Evolutionary conservation across 192 early-diverging fungal genomes (phyloP), one percentile per base, ranked within the genome.

Genomic region (Umbelopsis vinacea): DNA sequence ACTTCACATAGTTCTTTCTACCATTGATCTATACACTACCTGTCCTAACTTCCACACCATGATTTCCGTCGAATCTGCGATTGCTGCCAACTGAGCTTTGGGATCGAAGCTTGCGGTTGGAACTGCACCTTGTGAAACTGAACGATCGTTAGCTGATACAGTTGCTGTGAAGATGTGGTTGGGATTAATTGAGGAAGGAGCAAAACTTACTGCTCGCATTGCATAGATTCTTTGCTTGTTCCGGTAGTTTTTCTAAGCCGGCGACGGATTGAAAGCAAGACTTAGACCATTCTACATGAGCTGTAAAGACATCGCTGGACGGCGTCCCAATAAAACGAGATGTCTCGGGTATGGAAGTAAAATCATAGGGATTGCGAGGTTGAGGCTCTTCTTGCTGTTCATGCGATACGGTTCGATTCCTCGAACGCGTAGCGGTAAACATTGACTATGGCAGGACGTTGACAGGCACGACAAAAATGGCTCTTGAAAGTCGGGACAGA

Each of bases 371-470:
- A n/a, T 37, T 19, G 26, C 33, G 57, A 63, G 15, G 0, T 19
- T 4, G 24, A 63, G 6, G 15, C 15, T 63, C 35, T 17, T 63
- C 24, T 15, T 29, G 23, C n/a, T 63, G 57, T 63, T 63, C 57
- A 4, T 63, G 57, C 23, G 57, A 63, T 26, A 63, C 57, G 33
- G 57, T 37, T 19, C 57, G 57, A 63, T 63, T 63, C n/a, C 57
- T 63, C 57, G 57, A 35, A 63, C 57, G 57, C 57, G 57, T 63
- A 63, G 57, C 14, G 24, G 57, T 63, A 63, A 63, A 63, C 57
- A 63, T 63, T 35, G 23, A 37, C 57, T 35, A 63, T 19, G 38
- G 33, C 26, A 63, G 57, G 26, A 4, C 15, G 26, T 37, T 35
- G 57, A 37, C 26, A 63, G 57, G 26, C 26, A 50, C n/a, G 19